Evolutionary conservation across 768 basidiomycete species (phyloP).

Genomic region (Hygrophorus pudorinus): DNA sequence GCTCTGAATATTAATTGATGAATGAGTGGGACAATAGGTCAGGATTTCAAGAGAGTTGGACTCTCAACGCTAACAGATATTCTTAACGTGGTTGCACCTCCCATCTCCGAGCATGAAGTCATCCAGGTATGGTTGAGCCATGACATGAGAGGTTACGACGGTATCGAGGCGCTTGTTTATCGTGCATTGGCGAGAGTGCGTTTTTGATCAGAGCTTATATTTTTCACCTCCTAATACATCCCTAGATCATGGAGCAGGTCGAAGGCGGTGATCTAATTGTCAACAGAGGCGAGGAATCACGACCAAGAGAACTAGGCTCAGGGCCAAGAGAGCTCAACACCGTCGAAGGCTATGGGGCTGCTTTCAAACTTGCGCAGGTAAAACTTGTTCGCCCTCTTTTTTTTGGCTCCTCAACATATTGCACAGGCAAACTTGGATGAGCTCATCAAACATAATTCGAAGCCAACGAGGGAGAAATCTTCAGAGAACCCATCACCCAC

Average conservation of each 20-base stretch:
- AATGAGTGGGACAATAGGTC: constrained; percentile 37
- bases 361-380: constrained; percentile 78
- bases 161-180: constrained; percentile 90
- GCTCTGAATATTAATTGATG: constrained; percentile 4
- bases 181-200: constrained; percentile 71
- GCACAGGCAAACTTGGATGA: constrained; percentile 69
- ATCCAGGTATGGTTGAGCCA: constrained; percentile 94
- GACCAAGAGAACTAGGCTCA: constrained; percentile 48
- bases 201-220: constrained; percentile 2
- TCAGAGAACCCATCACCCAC: constrained; percentile 40
- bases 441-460: constrained; percentile 52
- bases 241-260: constrained; percentile 87
- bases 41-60: constrained; percentile 84
- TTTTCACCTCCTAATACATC: constrained; percentile 1
- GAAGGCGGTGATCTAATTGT: constrained; percentile 88
- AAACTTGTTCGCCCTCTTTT: constrained; percentile 9
- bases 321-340: constrained; percentile 62
- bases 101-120: constrained; percentile 96
- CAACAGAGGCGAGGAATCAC: constrained; percentile 71
- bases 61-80: constrained; percentile 86
- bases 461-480: constrained; percentile 23
- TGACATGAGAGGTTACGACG: constrained; percentile 95
- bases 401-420: background rate
- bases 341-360: constrained; percentile 79
- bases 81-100: constrained; percentile 93